Evolutionary conservation across 2,329 filamentous ascomycete genomes (phyloP), one percentile per base, ranked within the genome.

Genomic region (Fusarium tricinctum): DNA sequence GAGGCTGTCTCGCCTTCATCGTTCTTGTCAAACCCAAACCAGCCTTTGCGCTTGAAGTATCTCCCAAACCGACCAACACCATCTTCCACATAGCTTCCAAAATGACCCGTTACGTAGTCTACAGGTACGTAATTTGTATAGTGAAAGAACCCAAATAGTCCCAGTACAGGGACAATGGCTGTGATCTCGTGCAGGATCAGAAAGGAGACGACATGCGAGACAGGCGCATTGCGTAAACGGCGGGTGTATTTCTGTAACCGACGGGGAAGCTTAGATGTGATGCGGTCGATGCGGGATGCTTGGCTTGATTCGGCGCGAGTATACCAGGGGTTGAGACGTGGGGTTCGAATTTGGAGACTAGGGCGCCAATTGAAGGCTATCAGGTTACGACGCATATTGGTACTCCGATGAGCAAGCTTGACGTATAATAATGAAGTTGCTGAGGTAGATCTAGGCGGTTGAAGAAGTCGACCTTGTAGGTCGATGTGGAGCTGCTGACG

Each of bases 151-250:
- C 85, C 89, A 22, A 92, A 89, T 2, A 98, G 85, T 0, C 87
- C 90, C 39, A 97, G 78, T 0, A 98, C 80, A 0, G 95, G 95
- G 2, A 95, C 79, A 13, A 97, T 81, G 12, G 96, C 95, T 1
- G 96, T 98, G 44, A 97, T 77, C 79, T 99, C 96, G 82, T 99
- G 96, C 0, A 99, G 85, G 39, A 97, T 83, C 13, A 98, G 83
- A 78, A 99, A 99, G 0, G 95, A 90, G 2, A 91, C 88, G 42
- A 97, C 84, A 80, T 97, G 93, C 1, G 92, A 92, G 44, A 94
- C 79, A 0, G 96, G 96, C 1, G 94, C 94, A 56, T 86, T 84
- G 58, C 90, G 88, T 5, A 99, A 87, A 1, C 89, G 88, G 1
- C 82, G 79, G 1, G 92, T 90, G 81, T 94, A 92, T 52, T 83